Conservation (phyloP, 2,329 filamentous ascomycete species). For the Basipetospora sp. region DNA sequence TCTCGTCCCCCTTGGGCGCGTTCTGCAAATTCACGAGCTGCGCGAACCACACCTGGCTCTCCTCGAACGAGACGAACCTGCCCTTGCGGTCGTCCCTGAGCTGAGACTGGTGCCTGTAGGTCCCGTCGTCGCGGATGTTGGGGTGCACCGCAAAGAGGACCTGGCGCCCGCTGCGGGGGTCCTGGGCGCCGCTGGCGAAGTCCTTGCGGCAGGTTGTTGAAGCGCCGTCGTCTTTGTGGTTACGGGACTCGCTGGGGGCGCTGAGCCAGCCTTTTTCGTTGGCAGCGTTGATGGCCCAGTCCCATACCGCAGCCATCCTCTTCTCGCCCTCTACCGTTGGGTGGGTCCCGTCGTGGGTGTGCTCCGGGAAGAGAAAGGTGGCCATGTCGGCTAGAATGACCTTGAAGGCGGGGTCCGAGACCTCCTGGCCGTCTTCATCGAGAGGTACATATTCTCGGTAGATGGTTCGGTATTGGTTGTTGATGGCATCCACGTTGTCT, state of each 20-base stretch:
- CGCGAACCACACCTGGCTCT: conserved; percentile 7
- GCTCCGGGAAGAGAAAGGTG: conserved; percentile 13
- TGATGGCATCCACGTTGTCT: conserved; percentile 18
- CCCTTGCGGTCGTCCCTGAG: background rate
- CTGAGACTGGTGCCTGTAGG: conserved; percentile 1
- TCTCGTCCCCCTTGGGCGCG: conserved; percentile 2
- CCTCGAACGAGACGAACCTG: too few relatives aligned
- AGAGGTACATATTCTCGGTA: background rate
- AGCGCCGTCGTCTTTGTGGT: conserved; percentile 2
- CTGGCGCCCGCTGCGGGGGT: background rate
- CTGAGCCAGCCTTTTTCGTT: conserved; percentile 8
- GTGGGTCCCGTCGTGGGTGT: conserved; percentile 25
- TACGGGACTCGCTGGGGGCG: conserved; percentile 3
- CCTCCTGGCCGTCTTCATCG: conserved; percentile 6
- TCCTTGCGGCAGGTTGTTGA: conserved; percentile 1
- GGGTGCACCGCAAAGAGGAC: conserved; percentile 1
- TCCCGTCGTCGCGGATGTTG: conserved; percentile 5
- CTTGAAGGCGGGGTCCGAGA: background rate
- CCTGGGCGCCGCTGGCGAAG: conserved; percentile 2
- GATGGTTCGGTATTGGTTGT: conserved; percentile 18
- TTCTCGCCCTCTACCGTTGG: conserved; percentile 24
- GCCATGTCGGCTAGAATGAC: conserved; percentile 3
- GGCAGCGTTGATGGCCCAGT: conserved; percentile 15
- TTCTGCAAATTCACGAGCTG: conserved; percentile 6
- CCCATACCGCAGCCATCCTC: conserved; percentile 28